Conservation (phyloP, 345 rosid species). For the Eutrema yunnanense region DNA sequence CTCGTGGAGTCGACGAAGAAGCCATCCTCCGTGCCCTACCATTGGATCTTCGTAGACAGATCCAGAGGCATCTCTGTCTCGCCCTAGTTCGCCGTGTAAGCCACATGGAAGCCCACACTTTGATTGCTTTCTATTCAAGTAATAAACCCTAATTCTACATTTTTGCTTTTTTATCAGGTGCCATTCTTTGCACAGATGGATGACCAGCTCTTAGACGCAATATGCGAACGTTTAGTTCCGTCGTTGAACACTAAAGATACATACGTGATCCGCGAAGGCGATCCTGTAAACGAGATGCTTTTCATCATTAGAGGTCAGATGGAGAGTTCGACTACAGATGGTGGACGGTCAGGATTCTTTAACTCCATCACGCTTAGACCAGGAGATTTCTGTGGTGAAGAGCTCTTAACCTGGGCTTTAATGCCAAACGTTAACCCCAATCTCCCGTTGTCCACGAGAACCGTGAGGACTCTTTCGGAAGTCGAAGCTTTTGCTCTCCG, state of each 20-base stretch:
- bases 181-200: slow-evolving; percentile 90
- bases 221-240: slow-evolving; percentile 76
- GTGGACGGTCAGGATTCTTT: slow-evolving; percentile 76
- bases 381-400: slow-evolving; percentile 91
- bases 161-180: slow-evolving; percentile 36
- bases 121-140: background rate
- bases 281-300: slow-evolving; percentile 85
- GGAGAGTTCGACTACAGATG: slow-evolving; percentile 85
- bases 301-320: slow-evolving; percentile 84
- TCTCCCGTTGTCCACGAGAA: slow-evolving; percentile 67
- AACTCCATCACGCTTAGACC: slow-evolving; percentile 64
- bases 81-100: slow-evolving; percentile 89
- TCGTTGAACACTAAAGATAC: slow-evolving; percentile 65
- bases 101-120: background rate
- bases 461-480: slow-evolving; percentile 55
- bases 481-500: slow-evolving; percentile 78
- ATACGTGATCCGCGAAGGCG: slow-evolving; percentile 64
- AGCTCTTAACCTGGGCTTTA: slow-evolving; percentile 79
- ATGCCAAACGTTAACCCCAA: slow-evolving; percentile 42
- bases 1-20: slow-evolving; percentile 84
- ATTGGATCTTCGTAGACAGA: slow-evolving; percentile 65
- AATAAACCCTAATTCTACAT: background rate
- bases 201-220: slow-evolving; percentile 74
- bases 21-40: slow-evolving; percentile 64
- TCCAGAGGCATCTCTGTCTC: slow-evolving; percentile 74